Percentiles rank a stretch among this genome's conserved stretches.
Evolutionary conservation across 1,139 yeast genomes (phyloP).

Genomic region (Saccharomyces uvarum): DNA sequence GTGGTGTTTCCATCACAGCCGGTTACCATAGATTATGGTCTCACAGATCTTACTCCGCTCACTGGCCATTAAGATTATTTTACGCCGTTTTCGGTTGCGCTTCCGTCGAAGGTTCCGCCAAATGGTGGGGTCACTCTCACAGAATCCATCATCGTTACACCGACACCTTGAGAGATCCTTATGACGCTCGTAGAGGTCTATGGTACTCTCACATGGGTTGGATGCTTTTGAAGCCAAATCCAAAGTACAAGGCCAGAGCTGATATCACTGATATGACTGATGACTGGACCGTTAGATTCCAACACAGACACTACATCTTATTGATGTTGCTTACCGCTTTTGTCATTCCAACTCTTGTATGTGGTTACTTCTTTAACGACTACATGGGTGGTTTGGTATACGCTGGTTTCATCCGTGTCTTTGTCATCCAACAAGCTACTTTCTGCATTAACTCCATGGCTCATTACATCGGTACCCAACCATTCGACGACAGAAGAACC

Average conservation of each 20-base stretch:
- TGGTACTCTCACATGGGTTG: slow-evolving; percentile 96
- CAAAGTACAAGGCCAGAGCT: slow-evolving; percentile 90
- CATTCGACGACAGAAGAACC: slow-evolving; percentile 94
- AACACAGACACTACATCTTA: slow-evolving; percentile 81
- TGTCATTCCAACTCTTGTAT: slow-evolving; percentile 64
- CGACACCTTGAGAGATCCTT: slow-evolving; percentile 94
- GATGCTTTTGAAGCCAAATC: slow-evolving; percentile 93
- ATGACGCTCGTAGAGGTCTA: slow-evolving; percentile 91
- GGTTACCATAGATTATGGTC: slow-evolving; percentile 86
- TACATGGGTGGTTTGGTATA: slow-evolving; percentile 87
- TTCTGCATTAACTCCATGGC: slow-evolving; percentile 98
- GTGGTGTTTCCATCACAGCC: slow-evolving; percentile 93
- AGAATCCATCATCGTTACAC: slow-evolving; percentile 97
- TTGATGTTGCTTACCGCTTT: slow-evolving; percentile 63
- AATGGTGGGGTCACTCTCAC: slow-evolving; percentile 99
- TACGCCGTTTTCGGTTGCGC: slow-evolving; percentile 89
- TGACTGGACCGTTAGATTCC: slow-evolving; percentile 86
- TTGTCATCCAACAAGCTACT: slow-evolving; percentile 90
- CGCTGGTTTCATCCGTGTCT: slow-evolving; percentile 80
- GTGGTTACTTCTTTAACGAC: slow-evolving; percentile 82
- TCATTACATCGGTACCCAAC: slow-evolving; percentile 97
- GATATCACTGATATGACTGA: slow-evolving; percentile 86
- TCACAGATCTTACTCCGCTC: slow-evolving; percentile 80
- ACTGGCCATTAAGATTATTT: slow-evolving; percentile 58
- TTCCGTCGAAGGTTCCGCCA: slow-evolving; percentile 91